Conservation (phyloP, 371 early-diverging fungal species). For the Syncephalastrum monosporum region DNA sequence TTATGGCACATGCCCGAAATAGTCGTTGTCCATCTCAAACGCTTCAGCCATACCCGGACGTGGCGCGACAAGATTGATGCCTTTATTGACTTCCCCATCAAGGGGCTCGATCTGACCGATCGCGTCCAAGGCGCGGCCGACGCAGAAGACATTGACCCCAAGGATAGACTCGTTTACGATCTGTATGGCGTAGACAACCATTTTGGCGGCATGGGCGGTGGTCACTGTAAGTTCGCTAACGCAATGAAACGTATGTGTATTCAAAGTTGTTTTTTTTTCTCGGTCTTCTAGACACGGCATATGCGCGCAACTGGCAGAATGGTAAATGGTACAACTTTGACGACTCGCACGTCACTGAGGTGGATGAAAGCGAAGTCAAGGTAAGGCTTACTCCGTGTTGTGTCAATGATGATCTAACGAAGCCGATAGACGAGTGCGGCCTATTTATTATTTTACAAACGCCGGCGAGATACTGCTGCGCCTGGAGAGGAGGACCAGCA, state of each 20-base stretch:
- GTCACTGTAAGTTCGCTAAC: constrained; percentile 72
- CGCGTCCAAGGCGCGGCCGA: constrained; percentile 18
- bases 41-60: constrained; percentile 63
- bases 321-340: constrained; percentile 87
- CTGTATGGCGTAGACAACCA: constrained; percentile 90
- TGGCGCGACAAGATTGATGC: constrained; percentile 63
- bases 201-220: constrained; percentile 91
- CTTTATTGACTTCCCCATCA: constrained; percentile 62
- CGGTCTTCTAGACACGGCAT: constrained; percentile 88
- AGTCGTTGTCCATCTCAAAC: constrained; percentile 65
- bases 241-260: constrained; percentile 1
- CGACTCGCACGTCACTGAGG: constrained; percentile 75
- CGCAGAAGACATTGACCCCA: constrained; percentile 13
- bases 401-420: constrained; percentile 2
- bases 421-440: constrained; percentile 66
- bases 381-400: constrained; percentile 19
- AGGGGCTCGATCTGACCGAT: constrained; percentile 36
- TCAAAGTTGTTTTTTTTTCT: constrained; percentile 6
- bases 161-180: constrained; percentile 69
- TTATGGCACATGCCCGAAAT: constrained; percentile 57
- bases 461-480: constrained; percentile 39
- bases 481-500: constrained; percentile 28
- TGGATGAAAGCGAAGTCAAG: constrained; percentile 55
- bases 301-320: constrained; percentile 75
- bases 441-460: constrained; percentile 84